Conservation (phyloP, 2,329 filamentous ascomycete species). For the Ceratocystiopsis sp. region DNA sequence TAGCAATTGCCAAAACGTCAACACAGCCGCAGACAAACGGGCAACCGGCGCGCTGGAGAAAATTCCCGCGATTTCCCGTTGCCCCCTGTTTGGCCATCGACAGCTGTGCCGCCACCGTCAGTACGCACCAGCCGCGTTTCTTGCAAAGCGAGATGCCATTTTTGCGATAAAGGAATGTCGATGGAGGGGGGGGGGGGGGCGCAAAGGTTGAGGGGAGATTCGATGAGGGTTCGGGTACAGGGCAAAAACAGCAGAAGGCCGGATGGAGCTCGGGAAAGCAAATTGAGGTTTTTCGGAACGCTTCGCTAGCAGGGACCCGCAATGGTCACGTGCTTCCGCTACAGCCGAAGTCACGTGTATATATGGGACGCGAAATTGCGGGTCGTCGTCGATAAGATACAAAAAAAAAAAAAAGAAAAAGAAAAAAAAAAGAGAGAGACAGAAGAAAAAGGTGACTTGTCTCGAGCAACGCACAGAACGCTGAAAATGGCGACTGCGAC, state of each 20-base stretch:
- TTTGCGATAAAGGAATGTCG: constrained; percentile 42
- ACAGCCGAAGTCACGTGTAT: constrained; percentile 1
- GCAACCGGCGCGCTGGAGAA: too few relatives aligned
- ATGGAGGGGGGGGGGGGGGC: neutral
- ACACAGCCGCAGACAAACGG: constrained; percentile 15
- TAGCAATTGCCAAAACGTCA: constrained; percentile 2
- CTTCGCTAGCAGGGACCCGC: constrained; percentile 1
- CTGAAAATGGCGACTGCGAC: constrained; percentile 4
- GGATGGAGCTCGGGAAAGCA: constrained; percentile 10
- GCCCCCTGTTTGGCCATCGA: neutral
- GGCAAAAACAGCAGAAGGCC: constrained; percentile 1
- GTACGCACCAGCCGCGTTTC: constrained; percentile 79
- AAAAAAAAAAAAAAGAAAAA: constrained; percentile 1
- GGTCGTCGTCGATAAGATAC: neutral
- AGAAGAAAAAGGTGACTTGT: too few relatives aligned
- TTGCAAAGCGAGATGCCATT: constrained; percentile 97
- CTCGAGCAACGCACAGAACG: neutral
- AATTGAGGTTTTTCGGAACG: constrained; percentile 27
- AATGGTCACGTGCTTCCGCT: constrained; percentile 3
- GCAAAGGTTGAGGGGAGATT: neutral
- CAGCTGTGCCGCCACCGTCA: neutral
- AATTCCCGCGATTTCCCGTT: too few relatives aligned
- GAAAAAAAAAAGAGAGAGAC: neutral
- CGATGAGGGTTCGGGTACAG: constrained; percentile 2
- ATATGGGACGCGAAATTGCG: neutral